Conservation (phyloP, 2,329 filamentous ascomycete species). For the Botrytis hyacinthi region DNA sequence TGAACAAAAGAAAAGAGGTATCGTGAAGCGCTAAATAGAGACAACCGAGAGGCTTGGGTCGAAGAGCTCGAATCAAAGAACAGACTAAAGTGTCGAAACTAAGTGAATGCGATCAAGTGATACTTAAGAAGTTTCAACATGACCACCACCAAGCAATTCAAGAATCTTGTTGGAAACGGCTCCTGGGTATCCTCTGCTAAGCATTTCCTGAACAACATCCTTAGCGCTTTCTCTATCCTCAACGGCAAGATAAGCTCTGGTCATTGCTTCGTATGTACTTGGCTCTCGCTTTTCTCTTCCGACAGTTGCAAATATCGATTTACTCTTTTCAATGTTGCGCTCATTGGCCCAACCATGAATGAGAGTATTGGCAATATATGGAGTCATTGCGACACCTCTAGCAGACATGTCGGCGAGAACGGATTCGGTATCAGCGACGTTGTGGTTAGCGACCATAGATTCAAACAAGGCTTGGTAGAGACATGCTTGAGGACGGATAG, state of each 20-base stretch:
- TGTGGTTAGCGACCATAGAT: conserved; percentile 92
- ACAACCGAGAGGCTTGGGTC: conserved; percentile 25
- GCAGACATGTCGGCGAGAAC: conserved; percentile 73
- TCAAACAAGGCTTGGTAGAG: conserved; percentile 97
- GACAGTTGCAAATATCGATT: conserved; percentile 76
- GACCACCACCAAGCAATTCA: conserved; percentile 71
- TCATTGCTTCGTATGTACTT: conserved; percentile 99
- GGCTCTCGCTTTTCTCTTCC: conserved; percentile 80
- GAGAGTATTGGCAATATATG: conserved; percentile 97
- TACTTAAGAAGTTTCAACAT: conserved; percentile 28
- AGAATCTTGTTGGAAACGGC: conserved; percentile 93
- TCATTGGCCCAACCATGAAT: conserved; percentile 95
- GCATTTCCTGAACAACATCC: conserved; percentile 81
- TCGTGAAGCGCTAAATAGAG: conserved; percentile 25
- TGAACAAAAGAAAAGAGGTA: conserved; percentile 34
- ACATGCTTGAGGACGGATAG: conserved; percentile 73
- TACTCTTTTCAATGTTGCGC: conserved; percentile 75
- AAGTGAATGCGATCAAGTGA: background rate
- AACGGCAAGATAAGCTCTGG: conserved; percentile 81
- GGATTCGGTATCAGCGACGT: conserved; percentile 71
- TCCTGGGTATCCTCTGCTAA: conserved; percentile 82
- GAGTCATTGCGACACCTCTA: conserved; percentile 78
- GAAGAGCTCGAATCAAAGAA: conserved; percentile 23
- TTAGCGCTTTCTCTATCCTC: conserved; percentile 77
- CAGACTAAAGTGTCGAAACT: background rate